These are phyloP conservation scores for Phylloboletellus chloephorus DNA, from an alignment of 1,284 basidiomycete species.

Conservation along the genomic window DNA sequence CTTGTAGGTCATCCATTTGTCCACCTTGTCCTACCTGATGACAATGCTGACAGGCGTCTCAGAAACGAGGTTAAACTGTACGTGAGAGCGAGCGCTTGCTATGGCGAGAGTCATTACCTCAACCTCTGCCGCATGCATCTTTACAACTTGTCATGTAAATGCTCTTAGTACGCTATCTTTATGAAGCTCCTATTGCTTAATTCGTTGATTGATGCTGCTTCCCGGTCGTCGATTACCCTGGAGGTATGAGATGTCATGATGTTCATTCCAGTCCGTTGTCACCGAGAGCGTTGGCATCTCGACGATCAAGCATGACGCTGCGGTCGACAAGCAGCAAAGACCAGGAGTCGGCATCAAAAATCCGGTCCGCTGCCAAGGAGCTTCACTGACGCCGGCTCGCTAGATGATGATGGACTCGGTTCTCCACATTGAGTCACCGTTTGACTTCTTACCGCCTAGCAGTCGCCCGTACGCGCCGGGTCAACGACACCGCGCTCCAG, in stretches of 20 bases:
- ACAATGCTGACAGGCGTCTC: slow-evolving; percentile 17
- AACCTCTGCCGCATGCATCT: not conserved
- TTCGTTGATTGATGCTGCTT: not conserved
- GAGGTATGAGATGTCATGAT: too few species aligned
- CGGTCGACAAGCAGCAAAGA: too few species aligned
- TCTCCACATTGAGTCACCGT: too few species aligned
- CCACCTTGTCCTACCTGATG: not conserved
- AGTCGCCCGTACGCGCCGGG: not conserved
- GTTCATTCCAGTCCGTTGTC: too few species aligned
- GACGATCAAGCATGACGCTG: too few species aligned
- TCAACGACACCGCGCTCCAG: too few species aligned
- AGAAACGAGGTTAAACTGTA: slow-evolving; percentile 22
- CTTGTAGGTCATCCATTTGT: slow-evolving; percentile 36
- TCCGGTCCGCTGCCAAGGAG: too few species aligned
- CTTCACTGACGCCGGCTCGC: too few species aligned
- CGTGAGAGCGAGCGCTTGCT: not conserved
- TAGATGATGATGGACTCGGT: too few species aligned
- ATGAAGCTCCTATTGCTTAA: slow-evolving; percentile 21
- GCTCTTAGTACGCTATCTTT: slow-evolving; percentile 22
- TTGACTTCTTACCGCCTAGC: not conserved
- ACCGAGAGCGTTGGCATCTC: too few species aligned
- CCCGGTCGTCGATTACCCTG: too few species aligned
- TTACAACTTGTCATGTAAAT: slow-evolving; percentile 11
- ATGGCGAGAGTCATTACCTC: not conserved
- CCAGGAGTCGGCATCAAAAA: too few species aligned